These are phyloP conservation scores for Ballota nigra DNA, from an alignment of 257 asterid species.

Conservation along the genomic window DNA sequence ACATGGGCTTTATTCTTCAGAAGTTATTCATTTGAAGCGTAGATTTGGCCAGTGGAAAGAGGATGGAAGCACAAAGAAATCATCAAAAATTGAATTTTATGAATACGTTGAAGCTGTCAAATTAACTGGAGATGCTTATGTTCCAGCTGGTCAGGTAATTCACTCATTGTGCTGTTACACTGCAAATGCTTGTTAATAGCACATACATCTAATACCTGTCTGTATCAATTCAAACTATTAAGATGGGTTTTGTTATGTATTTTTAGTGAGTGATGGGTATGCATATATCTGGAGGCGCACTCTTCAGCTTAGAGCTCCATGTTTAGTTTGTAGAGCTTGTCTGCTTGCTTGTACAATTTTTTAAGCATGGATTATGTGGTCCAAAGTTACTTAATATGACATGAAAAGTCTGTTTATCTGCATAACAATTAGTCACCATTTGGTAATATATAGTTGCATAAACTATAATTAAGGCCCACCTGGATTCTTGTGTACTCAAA, in stretches of 20 bases:
- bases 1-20: constrained; percentile 81
- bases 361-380: constrained; percentile 11
- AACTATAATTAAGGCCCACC: not conserved
- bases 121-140: constrained; percentile 86
- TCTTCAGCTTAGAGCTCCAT: not conserved
- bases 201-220: not conserved
- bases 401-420: constrained; percentile 3
- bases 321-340: not conserved
- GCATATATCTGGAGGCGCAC: constrained; percentile 17
- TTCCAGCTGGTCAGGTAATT: constrained; percentile 97
- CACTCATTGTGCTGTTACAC: constrained; percentile 8
- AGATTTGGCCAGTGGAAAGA: constrained; percentile 97
- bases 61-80: constrained; percentile 56
- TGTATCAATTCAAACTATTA: not conserved
- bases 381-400: constrained; percentile 8
- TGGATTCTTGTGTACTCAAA: not conserved
- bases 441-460: constrained; percentile 1
- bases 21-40: constrained; percentile 82
- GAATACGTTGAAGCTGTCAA: constrained; percentile 97
- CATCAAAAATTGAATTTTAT: constrained; percentile 69
- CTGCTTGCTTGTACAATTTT: constrained; percentile 3
- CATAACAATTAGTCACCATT: not conserved
- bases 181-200: not conserved
- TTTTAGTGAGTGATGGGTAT: not conserved
- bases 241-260: not conserved